phyloP scores from a whole-genome alignment of 176 grass and related monocot genomes.

The Tuctoria greenei region DNA sequence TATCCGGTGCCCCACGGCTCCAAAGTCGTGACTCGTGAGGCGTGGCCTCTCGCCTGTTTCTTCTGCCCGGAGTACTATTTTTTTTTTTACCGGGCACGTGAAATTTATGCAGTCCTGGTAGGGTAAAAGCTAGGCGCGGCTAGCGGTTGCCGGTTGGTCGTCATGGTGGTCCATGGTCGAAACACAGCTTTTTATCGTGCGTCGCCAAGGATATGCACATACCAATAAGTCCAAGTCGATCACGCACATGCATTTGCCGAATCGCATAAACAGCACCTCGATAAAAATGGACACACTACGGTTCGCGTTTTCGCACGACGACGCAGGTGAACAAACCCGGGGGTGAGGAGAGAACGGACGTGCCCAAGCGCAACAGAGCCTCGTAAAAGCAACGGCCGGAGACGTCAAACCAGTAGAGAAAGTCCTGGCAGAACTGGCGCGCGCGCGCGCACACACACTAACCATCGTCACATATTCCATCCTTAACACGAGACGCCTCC shows the following conservation, averaged over 20 bases:
- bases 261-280: background rate
- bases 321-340: background rate
- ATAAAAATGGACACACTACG: background rate
- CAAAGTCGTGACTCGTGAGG: background rate
- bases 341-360: background rate
- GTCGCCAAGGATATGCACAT: background rate
- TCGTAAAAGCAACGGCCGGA: background rate
- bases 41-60: conserved; percentile 1
- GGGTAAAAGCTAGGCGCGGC: background rate
- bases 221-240: background rate
- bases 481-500: conserved; percentile 17
- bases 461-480: background rate
- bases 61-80: background rate
- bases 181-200: background rate
- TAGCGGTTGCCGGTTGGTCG: background rate
- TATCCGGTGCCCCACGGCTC: background rate
- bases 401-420: conserved; percentile 23
- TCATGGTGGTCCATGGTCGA: background rate
- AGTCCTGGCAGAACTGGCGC: conserved; percentile 3
- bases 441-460: background rate
- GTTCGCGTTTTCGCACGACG: background rate
- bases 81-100: background rate
- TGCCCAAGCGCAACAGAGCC: no score
- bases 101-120: background rate
- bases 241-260: conserved; percentile 17